Conservation (phyloP, 2,329 filamentous ascomycete species). For the Alternaria ethzedia region DNA sequence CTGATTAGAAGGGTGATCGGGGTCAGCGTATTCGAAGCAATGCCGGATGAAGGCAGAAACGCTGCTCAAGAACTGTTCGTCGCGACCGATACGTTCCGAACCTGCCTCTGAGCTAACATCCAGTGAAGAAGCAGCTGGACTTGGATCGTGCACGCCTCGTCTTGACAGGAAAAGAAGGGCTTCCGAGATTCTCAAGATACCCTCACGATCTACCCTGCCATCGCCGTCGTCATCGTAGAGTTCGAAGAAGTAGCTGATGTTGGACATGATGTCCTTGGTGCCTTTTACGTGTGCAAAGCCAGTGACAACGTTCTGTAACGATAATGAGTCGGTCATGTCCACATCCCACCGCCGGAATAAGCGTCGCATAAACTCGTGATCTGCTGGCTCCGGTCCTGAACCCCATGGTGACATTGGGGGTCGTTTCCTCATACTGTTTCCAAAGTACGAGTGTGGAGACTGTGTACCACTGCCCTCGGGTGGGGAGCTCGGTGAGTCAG, state of each 20-base stretch:
- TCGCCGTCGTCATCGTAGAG: slow-evolving; percentile 93
- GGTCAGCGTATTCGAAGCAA: slow-evolving; percentile 98
- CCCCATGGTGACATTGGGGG: slow-evolving; percentile 63
- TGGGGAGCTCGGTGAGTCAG: slow-evolving; percentile 75
- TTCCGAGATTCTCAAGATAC: slow-evolving; percentile 93
- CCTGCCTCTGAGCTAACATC: slow-evolving; percentile 54
- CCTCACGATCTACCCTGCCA: slow-evolving; percentile 91
- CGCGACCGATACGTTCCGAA: slow-evolving; percentile 62
- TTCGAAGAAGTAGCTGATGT: slow-evolving; percentile 97
- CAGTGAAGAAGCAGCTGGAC: slow-evolving; percentile 66
- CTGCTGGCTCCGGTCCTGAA: slow-evolving; percentile 72
- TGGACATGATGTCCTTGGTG: slow-evolving; percentile 94
- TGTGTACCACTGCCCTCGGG: slow-evolving; percentile 58
- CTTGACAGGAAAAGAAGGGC: slow-evolving; percentile 90
- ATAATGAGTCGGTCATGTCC: slow-evolving; percentile 77
- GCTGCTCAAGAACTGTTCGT: slow-evolving; percentile 88
- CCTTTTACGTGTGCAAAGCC: slow-evolving; percentile 92
- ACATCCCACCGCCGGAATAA: slow-evolving; percentile 89
- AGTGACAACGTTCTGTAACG: slow-evolving; percentile 88
- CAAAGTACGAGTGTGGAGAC: slow-evolving; percentile 65
- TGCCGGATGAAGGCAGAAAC: slow-evolving; percentile 94
- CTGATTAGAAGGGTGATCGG: slow-evolving; percentile 72
- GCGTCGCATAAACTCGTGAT: slow-evolving; percentile 92
- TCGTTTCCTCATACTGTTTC: slow-evolving; percentile 50
- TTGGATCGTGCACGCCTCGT: slow-evolving; percentile 80